Evolutionary conservation across 164 flowering plant species (phyloP).

Genomic region (Kalanchoe fedtschenkoi): DNA sequence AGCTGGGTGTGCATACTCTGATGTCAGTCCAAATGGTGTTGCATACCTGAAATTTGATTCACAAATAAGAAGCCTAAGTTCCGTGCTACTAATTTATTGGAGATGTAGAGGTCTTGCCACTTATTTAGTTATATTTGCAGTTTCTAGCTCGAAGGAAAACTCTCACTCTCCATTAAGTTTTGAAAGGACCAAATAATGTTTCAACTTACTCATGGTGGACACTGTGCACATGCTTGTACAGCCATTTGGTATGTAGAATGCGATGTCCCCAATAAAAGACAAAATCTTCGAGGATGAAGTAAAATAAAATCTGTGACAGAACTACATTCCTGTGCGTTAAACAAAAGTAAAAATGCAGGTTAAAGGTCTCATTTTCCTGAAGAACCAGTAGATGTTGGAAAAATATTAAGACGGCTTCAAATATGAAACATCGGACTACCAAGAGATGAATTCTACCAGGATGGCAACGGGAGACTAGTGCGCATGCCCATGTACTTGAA

Average conservation of each 20-base stretch:
- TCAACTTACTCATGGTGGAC: slow-evolving; percentile 93
- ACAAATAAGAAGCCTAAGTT: background rate
- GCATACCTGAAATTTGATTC: slow-evolving; percentile 51
- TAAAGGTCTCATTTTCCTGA: background rate
- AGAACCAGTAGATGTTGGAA: background rate
- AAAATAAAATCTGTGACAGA: slow-evolving; percentile 62
- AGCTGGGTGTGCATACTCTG: slow-evolving; percentile 99
- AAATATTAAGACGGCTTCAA: background rate
- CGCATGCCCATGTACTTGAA: slow-evolving; percentile 94
- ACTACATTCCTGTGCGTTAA: slow-evolving; percentile 74
- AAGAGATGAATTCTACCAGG: slow-evolving; percentile 95
- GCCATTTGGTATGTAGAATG: slow-evolving; percentile 87
- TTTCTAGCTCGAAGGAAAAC: too few species aligned
- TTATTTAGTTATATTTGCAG: background rate
- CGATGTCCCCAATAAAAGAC: slow-evolving; percentile 98
- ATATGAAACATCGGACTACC: slow-evolving; percentile 28
- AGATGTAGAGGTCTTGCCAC: background rate
- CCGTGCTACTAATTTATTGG: background rate
- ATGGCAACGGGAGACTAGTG: slow-evolving; percentile 90
- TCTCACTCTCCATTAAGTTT: background rate
- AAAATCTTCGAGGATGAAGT: slow-evolving; percentile 89
- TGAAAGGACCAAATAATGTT: background rate
- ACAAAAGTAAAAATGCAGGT: background rate
- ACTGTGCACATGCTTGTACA: slow-evolving; percentile 96
- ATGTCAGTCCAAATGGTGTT: slow-evolving; percentile 95